Evolutionary conservation across 1,139 yeast genomes (phyloP).

Genomic region (Hyphopichia pseudoburtonii): DNA sequence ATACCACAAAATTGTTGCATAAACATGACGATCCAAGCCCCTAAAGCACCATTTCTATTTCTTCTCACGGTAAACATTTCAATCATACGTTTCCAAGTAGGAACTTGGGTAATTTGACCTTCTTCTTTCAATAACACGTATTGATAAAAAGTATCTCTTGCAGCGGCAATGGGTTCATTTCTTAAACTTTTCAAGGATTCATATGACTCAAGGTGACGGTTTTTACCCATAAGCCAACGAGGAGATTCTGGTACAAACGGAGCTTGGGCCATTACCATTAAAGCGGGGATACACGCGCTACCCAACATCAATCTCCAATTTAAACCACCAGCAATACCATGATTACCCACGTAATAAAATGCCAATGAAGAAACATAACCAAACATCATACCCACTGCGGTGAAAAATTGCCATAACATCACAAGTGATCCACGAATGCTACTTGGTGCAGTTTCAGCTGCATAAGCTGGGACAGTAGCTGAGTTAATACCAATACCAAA

Average conservation of each 20-base stretch:
- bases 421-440: conserved; percentile 76
- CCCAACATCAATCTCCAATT: conserved; percentile 85
- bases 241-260: conserved; percentile 78
- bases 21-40: conserved; percentile 80
- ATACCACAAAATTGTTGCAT: conserved; percentile 95
- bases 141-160: conserved; percentile 76
- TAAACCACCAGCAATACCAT: conserved; percentile 47
- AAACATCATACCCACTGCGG: conserved; percentile 83
- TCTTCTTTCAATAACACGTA: conserved; percentile 66
- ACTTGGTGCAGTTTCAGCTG: conserved; percentile 81
- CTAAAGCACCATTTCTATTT: conserved; percentile 79
- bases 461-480: conserved; percentile 78
- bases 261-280: conserved; percentile 64
- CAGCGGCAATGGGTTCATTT: conserved; percentile 58
- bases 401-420: conserved; percentile 89
- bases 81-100: conserved; percentile 50
- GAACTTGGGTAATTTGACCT: conserved; percentile 49
- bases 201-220: conserved; percentile 57
- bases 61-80: conserved; percentile 70
- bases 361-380: conserved; percentile 75
- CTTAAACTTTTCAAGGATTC: conserved; percentile 52
- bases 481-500: conserved; percentile 80
- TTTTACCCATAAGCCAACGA: conserved; percentile 75
- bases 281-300: conserved; percentile 73
- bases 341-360: conserved; percentile 36